Conservation (phyloP, 148 eudicot species). For the Gaultheria prostrata region DNA sequence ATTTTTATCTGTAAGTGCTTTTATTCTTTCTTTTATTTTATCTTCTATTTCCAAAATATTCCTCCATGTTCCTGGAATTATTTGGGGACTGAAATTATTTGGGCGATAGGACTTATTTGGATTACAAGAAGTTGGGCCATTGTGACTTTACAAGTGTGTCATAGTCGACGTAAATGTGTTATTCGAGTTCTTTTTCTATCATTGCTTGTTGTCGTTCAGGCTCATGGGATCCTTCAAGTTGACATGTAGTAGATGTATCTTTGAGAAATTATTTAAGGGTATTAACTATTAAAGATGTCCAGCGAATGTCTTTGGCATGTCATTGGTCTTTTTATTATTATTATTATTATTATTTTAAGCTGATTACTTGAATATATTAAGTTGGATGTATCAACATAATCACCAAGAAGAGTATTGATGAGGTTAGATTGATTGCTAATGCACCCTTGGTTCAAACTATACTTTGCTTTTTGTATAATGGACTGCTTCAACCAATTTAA, state of each 20-base stretch:
- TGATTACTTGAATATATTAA: not conserved
- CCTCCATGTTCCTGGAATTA: not conserved
- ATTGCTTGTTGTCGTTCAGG: not conserved
- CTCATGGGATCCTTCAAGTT: not conserved
- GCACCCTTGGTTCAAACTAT: not conserved
- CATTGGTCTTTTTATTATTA: not conserved
- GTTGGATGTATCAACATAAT: not conserved
- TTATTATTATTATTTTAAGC: too few species aligned
- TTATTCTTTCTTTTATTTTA: not conserved
- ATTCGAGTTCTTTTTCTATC: not conserved
- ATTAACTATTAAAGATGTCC: not conserved
- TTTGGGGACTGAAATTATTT: not conserved
- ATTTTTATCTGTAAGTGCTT: slow-evolving; percentile 72
- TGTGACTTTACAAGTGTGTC: not conserved
- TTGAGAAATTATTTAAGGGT: not conserved
- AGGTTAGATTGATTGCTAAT: not conserved
- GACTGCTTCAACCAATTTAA: not conserved
- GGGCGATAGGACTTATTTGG: not conserved
- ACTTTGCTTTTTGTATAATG: not conserved
- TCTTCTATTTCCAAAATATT: not conserved
- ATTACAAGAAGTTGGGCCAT: not conserved
- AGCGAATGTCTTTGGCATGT: not conserved
- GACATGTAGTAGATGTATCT: not conserved
- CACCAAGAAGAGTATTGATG: not conserved
- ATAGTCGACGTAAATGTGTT: not conserved